A percentile compares a stretch with the other conserved stretches of the same genome.
These are phyloP conservation scores for Bolboschoenoplectus hybrid DNA, from an alignment of 202 grass and related monocot genomes.

Conservation along the genomic window DNA sequence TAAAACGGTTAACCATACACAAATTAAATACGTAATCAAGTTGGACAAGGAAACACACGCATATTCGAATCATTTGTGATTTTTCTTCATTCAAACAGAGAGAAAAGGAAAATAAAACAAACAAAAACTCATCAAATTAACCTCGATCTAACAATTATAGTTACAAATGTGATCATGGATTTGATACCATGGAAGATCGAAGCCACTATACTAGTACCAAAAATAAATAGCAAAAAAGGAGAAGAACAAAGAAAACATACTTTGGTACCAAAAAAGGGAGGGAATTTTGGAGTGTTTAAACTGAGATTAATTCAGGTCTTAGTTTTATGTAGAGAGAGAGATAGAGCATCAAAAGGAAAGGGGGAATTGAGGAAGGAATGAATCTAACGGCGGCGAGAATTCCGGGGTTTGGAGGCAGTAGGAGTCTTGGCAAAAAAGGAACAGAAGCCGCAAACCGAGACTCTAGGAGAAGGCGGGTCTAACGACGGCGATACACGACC, in stretches of 20 bases:
- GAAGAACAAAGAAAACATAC: background rate
- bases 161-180: conserved; percentile 27
- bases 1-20: conserved; percentile 6
- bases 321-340: conserved; percentile 6
- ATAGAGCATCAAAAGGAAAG: background rate
- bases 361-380: background rate
- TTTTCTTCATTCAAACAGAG: background rate
- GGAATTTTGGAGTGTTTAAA: background rate
- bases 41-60: background rate
- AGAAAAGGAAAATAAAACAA: background rate
- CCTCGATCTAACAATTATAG: background rate
- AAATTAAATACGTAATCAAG: background rate
- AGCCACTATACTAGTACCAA: conserved; percentile 13
- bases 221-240: background rate
- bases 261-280: background rate
- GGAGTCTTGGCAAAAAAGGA: conserved; percentile 53
- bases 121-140: background rate
- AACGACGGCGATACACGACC: conserved; percentile 52
- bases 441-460: conserved; percentile 78
- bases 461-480: conserved; percentile 78
- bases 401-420: background rate
- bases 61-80: background rate
- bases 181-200: background rate
- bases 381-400: conserved; percentile 9
- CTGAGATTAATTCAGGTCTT: background rate